Percentiles rank a stretch among this genome's conserved stretches.
phyloP scores from a whole-genome alignment of 805 yeast species.

The Candida golubevii region DNA sequence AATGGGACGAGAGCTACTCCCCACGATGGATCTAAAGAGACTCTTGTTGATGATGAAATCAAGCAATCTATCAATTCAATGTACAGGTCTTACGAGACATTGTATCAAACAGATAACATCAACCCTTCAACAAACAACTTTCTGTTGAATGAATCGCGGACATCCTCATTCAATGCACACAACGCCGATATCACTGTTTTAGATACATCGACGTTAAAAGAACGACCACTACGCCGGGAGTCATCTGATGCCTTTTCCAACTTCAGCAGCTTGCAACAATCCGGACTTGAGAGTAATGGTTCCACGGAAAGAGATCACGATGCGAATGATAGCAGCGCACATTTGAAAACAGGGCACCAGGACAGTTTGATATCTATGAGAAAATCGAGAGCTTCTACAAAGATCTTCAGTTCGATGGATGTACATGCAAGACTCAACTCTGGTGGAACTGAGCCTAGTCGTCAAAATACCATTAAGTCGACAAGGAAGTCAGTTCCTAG shows the following conservation, averaged over 20 bases:
- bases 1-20: background rate
- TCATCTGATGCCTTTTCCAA: conserved; percentile 3
- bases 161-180: conserved; percentile 9
- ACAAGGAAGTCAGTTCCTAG: background rate
- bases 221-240: conserved; percentile 7
- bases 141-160: conserved; percentile 1
- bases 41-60: conserved; percentile 18
- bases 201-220: conserved; percentile 22
- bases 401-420: conserved; percentile 28
- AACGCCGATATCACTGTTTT: conserved; percentile 17
- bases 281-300: background rate
- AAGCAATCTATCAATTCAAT: conserved; percentile 21
- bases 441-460: conserved; percentile 4
- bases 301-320: conserved; percentile 3
- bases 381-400: conserved; percentile 25
- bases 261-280: background rate
- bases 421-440: conserved; percentile 9
- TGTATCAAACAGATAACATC: conserved; percentile 6
- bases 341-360: conserved; percentile 7
- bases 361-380: conserved; percentile 13
- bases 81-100: conserved; percentile 24
- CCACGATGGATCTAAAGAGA: conserved; percentile 22
- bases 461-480: conserved; percentile 4
- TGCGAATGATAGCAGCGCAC: conserved; percentile 4
- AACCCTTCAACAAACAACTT: background rate